phyloP scores from a whole-genome alignment of 2,329 filamentous ascomycete species.

The Fusarium aywerte region DNA sequence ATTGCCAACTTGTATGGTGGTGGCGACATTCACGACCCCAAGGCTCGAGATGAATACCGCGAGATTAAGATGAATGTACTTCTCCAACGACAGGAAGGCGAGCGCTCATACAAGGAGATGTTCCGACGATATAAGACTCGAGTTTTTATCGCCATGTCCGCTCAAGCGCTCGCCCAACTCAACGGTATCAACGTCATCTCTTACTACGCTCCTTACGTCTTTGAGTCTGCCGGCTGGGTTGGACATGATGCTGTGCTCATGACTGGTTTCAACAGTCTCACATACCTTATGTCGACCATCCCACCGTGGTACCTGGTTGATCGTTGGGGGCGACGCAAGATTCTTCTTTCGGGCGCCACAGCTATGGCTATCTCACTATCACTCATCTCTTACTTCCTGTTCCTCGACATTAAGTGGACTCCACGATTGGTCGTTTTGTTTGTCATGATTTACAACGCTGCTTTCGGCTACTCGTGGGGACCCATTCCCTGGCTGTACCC shows the following conservation, averaged over 20 bases:
- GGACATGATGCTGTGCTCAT: slow-evolving; percentile 93
- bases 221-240: slow-evolving; percentile 95
- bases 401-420: slow-evolving; percentile 81
- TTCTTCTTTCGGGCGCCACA: slow-evolving; percentile 88
- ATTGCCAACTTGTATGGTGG: slow-evolving; percentile 97
- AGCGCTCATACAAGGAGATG: slow-evolving; percentile 92
- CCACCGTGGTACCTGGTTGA: slow-evolving; percentile 98
- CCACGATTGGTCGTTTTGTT: slow-evolving; percentile 89
- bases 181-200: slow-evolving; percentile 99
- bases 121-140: slow-evolving; percentile 91
- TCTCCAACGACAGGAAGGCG: slow-evolving; percentile 91
- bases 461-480: slow-evolving; percentile 95
- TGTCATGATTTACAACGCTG: slow-evolving; percentile 98
- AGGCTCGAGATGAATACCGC: slow-evolving; percentile 94
- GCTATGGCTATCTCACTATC: slow-evolving; percentile 91
- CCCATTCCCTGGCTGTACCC: slow-evolving; percentile 98
- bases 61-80: slow-evolving; percentile 99
- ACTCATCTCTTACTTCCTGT: slow-evolving; percentile 94
- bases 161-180: slow-evolving; percentile 92
- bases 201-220: slow-evolving; percentile 96
- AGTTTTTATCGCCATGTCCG: slow-evolving; percentile 98
- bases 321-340: slow-evolving; percentile 86
- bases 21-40: slow-evolving; percentile 92
- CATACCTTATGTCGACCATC: slow-evolving; percentile 90
- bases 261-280: slow-evolving; percentile 94